Evolutionary conservation across 805 yeast species (phyloP).

Genomic region (Yamadazyma akitaensis): DNA sequence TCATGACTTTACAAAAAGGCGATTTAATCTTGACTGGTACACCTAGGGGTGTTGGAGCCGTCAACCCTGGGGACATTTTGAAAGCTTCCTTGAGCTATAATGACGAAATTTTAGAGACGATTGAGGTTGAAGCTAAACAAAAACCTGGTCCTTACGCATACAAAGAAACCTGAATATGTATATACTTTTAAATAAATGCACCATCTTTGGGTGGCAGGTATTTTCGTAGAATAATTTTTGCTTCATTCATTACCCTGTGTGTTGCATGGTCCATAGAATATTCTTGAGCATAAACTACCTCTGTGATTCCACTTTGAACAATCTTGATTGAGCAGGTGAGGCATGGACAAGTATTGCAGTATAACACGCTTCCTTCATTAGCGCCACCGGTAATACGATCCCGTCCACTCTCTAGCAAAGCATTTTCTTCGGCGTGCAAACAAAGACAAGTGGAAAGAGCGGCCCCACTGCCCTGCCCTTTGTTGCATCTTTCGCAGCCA

Average conservation of each 20-base stretch:
- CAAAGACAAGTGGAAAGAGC: slow-evolving; percentile 83
- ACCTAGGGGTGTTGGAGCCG: slow-evolving; percentile 93
- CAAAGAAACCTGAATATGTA: slow-evolving; percentile 21
- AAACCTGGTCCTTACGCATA: slow-evolving; percentile 46
- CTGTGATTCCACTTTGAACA: slow-evolving; percentile 85
- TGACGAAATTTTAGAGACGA: slow-evolving; percentile 53
- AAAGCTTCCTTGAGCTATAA: slow-evolving; percentile 58
- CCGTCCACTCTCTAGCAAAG: slow-evolving; percentile 89
- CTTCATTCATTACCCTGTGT: slow-evolving; percentile 66
- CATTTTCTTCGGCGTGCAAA: slow-evolving; percentile 96
- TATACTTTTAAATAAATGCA: slow-evolving; percentile 25
- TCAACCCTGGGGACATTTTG: slow-evolving; percentile 75
- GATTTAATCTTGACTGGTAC: slow-evolving; percentile 94
- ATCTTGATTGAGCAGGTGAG: slow-evolving; percentile 93
- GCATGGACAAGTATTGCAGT: slow-evolving; percentile 98
- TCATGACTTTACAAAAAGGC: slow-evolving; percentile 88
- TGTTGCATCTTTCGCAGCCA: slow-evolving; percentile 88
- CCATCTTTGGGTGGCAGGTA: slow-evolving; percentile 41
- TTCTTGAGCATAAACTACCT: slow-evolving; percentile 89
- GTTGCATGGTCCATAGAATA: slow-evolving; percentile 89
- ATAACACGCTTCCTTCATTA: slow-evolving; percentile 51
- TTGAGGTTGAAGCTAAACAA: slow-evolving; percentile 52
- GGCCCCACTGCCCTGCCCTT: slow-evolving; percentile 59
- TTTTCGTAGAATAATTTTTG: slow-evolving; percentile 65
- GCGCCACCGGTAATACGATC: slow-evolving; percentile 52